Evolutionary conservation across 345 rosid genomes (phyloP), one percentile per base, ranked within the genome.

Genomic region (Reutealis trisperma): DNA sequence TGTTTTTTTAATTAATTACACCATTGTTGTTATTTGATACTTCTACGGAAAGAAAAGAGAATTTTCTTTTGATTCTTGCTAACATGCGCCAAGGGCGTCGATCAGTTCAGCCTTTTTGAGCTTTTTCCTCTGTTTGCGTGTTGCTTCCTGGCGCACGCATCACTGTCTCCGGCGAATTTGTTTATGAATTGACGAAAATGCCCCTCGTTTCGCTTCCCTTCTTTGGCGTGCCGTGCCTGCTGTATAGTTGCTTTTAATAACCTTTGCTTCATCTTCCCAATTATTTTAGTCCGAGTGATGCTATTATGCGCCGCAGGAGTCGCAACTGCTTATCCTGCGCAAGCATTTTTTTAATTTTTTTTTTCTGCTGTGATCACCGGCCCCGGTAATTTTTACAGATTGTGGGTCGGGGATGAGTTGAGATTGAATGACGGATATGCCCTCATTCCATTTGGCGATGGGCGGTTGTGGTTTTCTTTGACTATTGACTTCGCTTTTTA

Each of bases 31-130:
- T 37, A 5, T 37, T 37, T 37, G 41, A 37, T 37, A 37, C 41
- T 54, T 54, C n/a, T 54, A 54, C 58, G 41, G 6, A 37, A 7
- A 37, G 27, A 14, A 15, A 13, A 34, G 7, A 64, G 9, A 18
- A 32, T 0, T 18, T 61, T 10, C 7, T 24, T 51, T 14, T 4
- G 22, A 2, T 19, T 21, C n/a, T 58, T 42, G 32, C 60, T 76
- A 76, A 68, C 49, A 9, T 76, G 60, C 59, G 59, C 73, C 47
- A 30, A 24, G 27, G 51, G 63, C 41, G 77, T 30, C 6, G 12
- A 27, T 24, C 37, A 30, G 34, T 61, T 61, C 41, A 25, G 42
- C 13, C 12, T 64, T 64, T 18, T 64, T 32, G 41, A 63, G 55
- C 22, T 15, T 54, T 54, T 15, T 54, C 58, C 21, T 25, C 1